Percentiles rank a stretch among this genome's conserved stretches.
phyloP scores from a whole-genome alignment of 2,329 filamentous ascomycete species.

The Pyricularia sp. region DNA sequence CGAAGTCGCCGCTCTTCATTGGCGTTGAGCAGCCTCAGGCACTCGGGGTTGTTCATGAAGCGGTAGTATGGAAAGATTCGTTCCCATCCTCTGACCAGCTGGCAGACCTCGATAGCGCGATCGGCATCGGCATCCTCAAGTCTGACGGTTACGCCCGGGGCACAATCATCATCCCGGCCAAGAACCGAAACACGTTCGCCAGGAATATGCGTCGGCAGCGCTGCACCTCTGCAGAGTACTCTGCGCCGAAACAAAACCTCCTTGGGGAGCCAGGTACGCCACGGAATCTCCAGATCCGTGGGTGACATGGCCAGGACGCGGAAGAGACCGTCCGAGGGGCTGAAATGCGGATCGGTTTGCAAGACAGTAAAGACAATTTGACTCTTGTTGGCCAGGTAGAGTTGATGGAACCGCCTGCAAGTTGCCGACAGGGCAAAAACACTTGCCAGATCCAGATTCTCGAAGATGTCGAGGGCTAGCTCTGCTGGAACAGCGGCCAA shows the following conservation, averaged over 20 bases:
- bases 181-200: not conserved
- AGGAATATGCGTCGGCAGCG: not conserved
- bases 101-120: constrained; percentile 17
- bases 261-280: constrained; percentile 24
- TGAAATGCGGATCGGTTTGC: constrained; percentile 21
- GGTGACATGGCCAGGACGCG: constrained; percentile 30
- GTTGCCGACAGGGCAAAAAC: constrained; percentile 24
- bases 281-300: constrained; percentile 19
- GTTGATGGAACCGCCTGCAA: constrained; percentile 23
- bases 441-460: constrained; percentile 26
- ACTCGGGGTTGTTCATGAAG: constrained; percentile 29
- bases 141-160: constrained; percentile 4
- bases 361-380: constrained; percentile 30
- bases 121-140: constrained; percentile 15
- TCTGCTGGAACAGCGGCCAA: constrained; percentile 23
- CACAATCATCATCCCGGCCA: not conserved
- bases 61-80: constrained; percentile 21
- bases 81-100: constrained; percentile 25
- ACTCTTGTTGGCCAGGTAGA: constrained; percentile 28
- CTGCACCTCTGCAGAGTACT: constrained; percentile 9
- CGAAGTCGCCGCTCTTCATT: constrained; percentile 34
- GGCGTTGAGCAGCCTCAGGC: constrained; percentile 25
- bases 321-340: constrained; percentile 31
- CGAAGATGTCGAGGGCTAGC: constrained; percentile 34
- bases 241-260: constrained; percentile 22